Conservation (phyloP, 2,329 filamentous ascomycete species). For the Penicillium sp. region DNA sequence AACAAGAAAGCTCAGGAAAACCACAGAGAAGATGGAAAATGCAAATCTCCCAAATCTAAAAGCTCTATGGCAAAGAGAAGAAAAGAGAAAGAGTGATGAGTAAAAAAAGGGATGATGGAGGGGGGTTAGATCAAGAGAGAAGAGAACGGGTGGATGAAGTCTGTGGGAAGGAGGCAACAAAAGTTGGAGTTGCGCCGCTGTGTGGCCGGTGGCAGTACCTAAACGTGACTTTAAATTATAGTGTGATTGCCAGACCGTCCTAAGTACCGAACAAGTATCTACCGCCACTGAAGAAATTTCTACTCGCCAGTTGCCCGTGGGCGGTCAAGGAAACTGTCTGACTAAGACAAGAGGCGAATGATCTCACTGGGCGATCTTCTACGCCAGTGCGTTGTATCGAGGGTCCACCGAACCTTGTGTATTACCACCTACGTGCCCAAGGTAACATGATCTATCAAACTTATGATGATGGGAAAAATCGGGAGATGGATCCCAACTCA, state of each 20-base stretch:
- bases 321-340: slow-evolving; percentile 9
- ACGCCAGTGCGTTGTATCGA: background rate
- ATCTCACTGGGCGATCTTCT: slow-evolving; percentile 6
- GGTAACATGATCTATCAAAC: background rate
- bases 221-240: background rate
- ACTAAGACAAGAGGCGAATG: slow-evolving; percentile 13
- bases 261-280: slow-evolving; percentile 10
- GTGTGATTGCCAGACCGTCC: background rate
- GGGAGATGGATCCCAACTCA: background rate
- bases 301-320: slow-evolving; percentile 17
- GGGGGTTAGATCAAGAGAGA: slow-evolving; percentile 21
- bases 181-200: slow-evolving; percentile 16
- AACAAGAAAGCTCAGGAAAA: slow-evolving; percentile 20
- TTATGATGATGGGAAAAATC: background rate
- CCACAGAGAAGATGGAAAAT: slow-evolving; percentile 25
- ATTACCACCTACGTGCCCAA: slow-evolving; percentile 6
- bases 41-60: slow-evolving; percentile 33
- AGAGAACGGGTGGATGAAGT: slow-evolving; percentile 21
- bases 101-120: slow-evolving; percentile 27
- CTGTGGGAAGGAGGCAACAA: slow-evolving; percentile 31
- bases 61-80: slow-evolving; percentile 32
- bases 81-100: slow-evolving; percentile 27
- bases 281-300: slow-evolving; percentile 17
- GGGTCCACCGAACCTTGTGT: slow-evolving; percentile 1
- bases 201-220: slow-evolving; percentile 8